Conservation (phyloP, 2,329 filamentous ascomycete species). For the Ceratocystis smalleyi region DNA sequence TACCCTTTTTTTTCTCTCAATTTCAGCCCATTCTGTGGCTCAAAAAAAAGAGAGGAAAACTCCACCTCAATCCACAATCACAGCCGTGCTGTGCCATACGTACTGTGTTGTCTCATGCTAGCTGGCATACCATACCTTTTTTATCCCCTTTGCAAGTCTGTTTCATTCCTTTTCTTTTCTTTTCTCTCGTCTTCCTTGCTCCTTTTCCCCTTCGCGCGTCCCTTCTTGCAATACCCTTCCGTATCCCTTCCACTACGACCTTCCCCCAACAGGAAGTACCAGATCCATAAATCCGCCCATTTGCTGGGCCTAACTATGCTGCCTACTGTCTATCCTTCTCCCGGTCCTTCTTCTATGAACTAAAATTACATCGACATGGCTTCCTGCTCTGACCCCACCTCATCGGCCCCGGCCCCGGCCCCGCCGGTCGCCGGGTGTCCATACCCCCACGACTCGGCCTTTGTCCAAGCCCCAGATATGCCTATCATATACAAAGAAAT, state of each 20-base stretch:
- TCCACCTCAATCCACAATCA: not conserved
- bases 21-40: not conserved
- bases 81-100: not conserved
- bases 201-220: not conserved
- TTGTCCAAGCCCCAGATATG: not conserved
- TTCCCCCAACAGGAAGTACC: not conserved
- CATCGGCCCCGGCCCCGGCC: not conserved
- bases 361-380: not conserved
- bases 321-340: not conserved
- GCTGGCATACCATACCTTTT: not conserved
- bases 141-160: not conserved
- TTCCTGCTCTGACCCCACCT: not conserved
- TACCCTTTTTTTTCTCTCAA: not conserved
- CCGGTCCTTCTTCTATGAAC: not conserved
- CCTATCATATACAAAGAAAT: conserved; percentile 14
- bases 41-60: not conserved
- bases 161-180: not conserved
- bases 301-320: not conserved
- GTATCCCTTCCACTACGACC: not conserved
- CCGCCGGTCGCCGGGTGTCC: not conserved
- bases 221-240: not conserved
- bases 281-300: not conserved
- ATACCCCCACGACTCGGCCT: not conserved
- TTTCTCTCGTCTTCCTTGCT: not conserved
- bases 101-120: not conserved